Base-by-base conservation (phyloP, 129 eudicot genomes). In the Rutidosis leptorrhynchoides region DNA sequence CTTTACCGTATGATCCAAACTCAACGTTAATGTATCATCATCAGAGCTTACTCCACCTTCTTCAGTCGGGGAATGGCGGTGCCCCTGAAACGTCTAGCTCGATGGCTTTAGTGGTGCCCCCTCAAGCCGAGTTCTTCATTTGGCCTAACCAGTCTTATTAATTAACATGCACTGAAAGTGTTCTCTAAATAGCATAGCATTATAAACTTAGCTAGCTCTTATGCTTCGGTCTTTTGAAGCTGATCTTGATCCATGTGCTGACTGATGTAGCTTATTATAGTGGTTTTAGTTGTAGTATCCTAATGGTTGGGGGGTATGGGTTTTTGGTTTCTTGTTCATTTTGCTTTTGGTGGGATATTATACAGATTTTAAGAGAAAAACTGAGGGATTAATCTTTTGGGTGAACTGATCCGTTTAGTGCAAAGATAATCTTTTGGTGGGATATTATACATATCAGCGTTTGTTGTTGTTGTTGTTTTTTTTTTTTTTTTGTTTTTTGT, bases 111-210 rank as follows among this genome's bases (percentile, higher is more conserved):
- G 46, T n/a, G n/a, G n/a, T 85, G 71, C 82, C 79, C n/a, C 70
- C 89, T 12, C 86, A 82, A 6, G 81, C 80, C 3, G 96, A 93
- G 86, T 88, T 82, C 62, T 86, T 75, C 80, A 73, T 88, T 17
- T 93, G 98, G 98, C 95, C 95, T 70, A 81, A 93, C 75, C 89
- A 85, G 68, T 65, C 81, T 17, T 92, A 85, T 79, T n/a, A n/a
- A n/a, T n/a, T 82, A 77, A n/a, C n/a, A n/a, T n/a, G 75, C 64
- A 67, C 58, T 4, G 6, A 32, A 58, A 40, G 58, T 17, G 9
- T 51, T 49, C 42, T 53, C 3, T 11, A n/a, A 4, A 40, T 35
- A 26, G 64, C 7, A 35, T 35, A 64, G 77, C 61, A 64, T 29
- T 23, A 56, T 30, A 64, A 53, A 29, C 23, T n/a, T 37, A 58